Evolutionary conservation across 805 yeast genomes (phyloP).

Genomic region (Kazachstania bromeliacearum): DNA sequence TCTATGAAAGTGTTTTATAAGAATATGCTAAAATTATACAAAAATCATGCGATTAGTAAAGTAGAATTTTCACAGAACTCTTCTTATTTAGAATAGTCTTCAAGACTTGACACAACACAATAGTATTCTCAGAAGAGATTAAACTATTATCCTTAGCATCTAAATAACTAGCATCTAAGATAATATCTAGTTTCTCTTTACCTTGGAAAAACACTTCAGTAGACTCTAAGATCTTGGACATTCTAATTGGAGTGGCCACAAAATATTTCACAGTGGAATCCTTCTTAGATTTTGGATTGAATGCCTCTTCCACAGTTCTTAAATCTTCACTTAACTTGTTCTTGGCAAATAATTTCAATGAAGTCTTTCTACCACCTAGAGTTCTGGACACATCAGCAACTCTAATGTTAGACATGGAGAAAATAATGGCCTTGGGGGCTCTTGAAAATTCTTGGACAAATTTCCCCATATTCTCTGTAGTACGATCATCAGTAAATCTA

Average conservation of each 20-base stretch:
- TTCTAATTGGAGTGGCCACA: conserved; percentile 26
- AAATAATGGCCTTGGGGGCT: conserved; percentile 36
- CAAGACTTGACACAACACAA: conserved; percentile 19
- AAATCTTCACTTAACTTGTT: conserved; percentile 59
- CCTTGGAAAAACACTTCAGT: conserved; percentile 25
- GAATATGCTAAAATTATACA: conserved; percentile 1
- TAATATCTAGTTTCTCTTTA: conserved; percentile 29
- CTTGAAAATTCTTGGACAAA: conserved; percentile 46
- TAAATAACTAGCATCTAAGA: conserved; percentile 28
- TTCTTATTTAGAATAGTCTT: conserved; percentile 24
- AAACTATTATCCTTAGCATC: conserved; percentile 25
- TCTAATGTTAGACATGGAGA: conserved; percentile 71
- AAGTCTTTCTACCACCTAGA: conserved; percentile 40
- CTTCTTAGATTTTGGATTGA: conserved; percentile 2
- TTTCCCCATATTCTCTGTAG: conserved; percentile 43
- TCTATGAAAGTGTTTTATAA: not conserved
- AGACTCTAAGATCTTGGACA: conserved; percentile 21
- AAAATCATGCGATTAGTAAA: conserved; percentile 14
- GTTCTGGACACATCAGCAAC: conserved; percentile 80
- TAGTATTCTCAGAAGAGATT: conserved; percentile 21
- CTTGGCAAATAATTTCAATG: conserved; percentile 66
- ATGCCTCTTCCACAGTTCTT: conserved; percentile 12
- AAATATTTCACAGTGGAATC: conserved; percentile 20
- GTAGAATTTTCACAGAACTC: conserved; percentile 27
- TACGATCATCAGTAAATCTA: conserved; percentile 44